Base-by-base conservation (phyloP, 106 monocot genomes). In the Dendrobium officinale region DNA sequence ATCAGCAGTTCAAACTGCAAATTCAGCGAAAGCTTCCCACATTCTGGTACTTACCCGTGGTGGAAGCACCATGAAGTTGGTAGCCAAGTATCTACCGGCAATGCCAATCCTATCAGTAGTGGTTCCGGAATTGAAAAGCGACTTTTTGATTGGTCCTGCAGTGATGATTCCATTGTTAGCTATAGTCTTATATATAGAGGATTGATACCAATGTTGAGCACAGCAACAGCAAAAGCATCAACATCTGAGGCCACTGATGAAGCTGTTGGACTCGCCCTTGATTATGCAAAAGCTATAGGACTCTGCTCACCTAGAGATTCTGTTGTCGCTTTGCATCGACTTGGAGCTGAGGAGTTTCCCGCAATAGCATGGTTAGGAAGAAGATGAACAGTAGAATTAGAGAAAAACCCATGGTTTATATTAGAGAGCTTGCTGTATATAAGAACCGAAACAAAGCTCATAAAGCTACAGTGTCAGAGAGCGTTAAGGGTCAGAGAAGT, bases 71-170 rank as follows among this genome's bases (percentile, higher is more conserved):
- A 89, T 89, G 5, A 93, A 79, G 41, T 80, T 93, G 54, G 91
- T 91, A 49, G 93, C 93, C 27, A 93, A 93, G 84, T 93, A 93
- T 81, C 84, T 89, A 74, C 93, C 91, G 4, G 47, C 89, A 0
- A 85, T 85, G 79, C 93, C 93, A 11, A 91, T 93, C 49, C 49
- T 93, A 7, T 91, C 89, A 16, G 91, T 89, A 0, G 85, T 93
- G 31, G 93, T 91, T 51, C 93, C 91, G 5, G 93, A 88, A 75
- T 44, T 93, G 19, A 87, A 73, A 77, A 88, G 88, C 18, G 86
- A 88, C 49, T 74, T 51, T 91, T 91, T 37, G 84, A 91, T 66
- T 93, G 93, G 93, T 81, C 79, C 13, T 83, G 82, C 74, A 94
- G 94, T 37, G 89, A 94, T 18, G 91, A 89, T 59, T 40, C 78